These are phyloP conservation scores for Paecilomyces variotii DNA, from an alignment of 2,329 filamentous ascomycete genomes.

Conservation along the genomic window DNA sequence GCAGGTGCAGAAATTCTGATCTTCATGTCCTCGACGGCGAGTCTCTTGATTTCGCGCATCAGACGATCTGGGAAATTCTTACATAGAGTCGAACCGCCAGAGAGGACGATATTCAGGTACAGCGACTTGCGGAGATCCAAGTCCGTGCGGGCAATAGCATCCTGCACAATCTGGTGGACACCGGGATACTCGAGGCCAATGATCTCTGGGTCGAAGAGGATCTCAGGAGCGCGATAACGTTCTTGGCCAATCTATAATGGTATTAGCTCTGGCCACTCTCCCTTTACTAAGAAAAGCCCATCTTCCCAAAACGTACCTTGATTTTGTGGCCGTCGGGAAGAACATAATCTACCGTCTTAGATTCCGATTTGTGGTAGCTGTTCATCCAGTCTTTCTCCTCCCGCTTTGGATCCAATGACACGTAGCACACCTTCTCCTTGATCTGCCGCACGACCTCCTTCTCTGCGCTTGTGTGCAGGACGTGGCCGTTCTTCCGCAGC, in stretches of 20 bases:
- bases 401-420: slow-evolving; percentile 80
- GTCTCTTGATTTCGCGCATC: slow-evolving; percentile 80
- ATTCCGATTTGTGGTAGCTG: slow-evolving; percentile 62
- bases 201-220: slow-evolving; percentile 94
- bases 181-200: slow-evolving; percentile 95
- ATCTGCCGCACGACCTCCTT: slow-evolving; percentile 98
- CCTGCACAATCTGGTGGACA: slow-evolving; percentile 95
- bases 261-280: slow-evolving; percentile 2
- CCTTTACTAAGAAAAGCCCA: not conserved
- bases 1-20: slow-evolving; percentile 99
- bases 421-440: slow-evolving; percentile 83
- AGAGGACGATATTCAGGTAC: slow-evolving; percentile 95
- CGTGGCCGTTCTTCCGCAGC: slow-evolving; percentile 82
- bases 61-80: slow-evolving; percentile 94
- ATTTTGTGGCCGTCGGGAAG: slow-evolving; percentile 90
- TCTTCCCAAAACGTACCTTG: slow-evolving; percentile 50
- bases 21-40: slow-evolving; percentile 97
- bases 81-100: slow-evolving; percentile 89
- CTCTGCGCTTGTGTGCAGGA: slow-evolving; percentile 96
- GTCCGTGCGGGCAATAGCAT: slow-evolving; percentile 90
- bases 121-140: slow-evolving; percentile 89
- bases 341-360: slow-evolving; percentile 76
- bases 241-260: slow-evolving; percentile 69
- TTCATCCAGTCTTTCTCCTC: slow-evolving; percentile 94
- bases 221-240: slow-evolving; percentile 91